Evolutionary conservation across 352 stramenopile species (phyloP).

Genomic region (Phytopythium montanum): DNA sequence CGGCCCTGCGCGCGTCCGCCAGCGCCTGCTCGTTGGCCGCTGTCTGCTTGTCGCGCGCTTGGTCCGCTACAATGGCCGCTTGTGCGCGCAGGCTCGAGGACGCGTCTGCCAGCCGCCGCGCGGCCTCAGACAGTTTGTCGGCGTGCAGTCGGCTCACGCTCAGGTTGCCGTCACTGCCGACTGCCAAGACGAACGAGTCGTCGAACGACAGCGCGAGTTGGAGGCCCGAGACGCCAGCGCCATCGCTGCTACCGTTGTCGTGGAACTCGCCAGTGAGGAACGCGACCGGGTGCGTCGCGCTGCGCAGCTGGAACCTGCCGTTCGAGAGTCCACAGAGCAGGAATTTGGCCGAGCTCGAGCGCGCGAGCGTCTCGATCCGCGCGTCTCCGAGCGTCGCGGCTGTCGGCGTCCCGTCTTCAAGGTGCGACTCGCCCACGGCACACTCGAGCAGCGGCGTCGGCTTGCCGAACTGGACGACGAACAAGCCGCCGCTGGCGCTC

Average conservation of each 20-base stretch:
- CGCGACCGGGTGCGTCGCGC: constrained; percentile 34
- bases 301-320: constrained; percentile 79
- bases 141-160: constrained; percentile 58
- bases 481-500: not conserved
- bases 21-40: constrained; percentile 41
- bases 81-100: constrained; percentile 36
- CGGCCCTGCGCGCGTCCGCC: constrained; percentile 43
- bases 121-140: constrained; percentile 48
- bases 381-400: constrained; percentile 25
- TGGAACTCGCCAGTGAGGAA: constrained; percentile 82
- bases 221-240: constrained; percentile 12
- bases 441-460: constrained; percentile 32
- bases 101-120: constrained; percentile 30
- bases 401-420: constrained; percentile 5
- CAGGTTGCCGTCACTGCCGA: constrained; percentile 72
- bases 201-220: constrained; percentile 75
- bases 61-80: constrained; percentile 42
- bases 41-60: constrained; percentile 56
- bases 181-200: constrained; percentile 72
- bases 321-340: constrained; percentile 74
- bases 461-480: constrained; percentile 26
- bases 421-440: constrained; percentile 9
- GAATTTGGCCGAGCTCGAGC: constrained; percentile 58
- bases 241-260: constrained; percentile 30
- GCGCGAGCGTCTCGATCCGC: constrained; percentile 33